A percentile compares a stretch with the other conserved stretches of the same genome.
Evolutionary conservation across 805 yeast species (phyloP).

Genomic region (Zygosaccharomyces gambellarensis): DNA sequence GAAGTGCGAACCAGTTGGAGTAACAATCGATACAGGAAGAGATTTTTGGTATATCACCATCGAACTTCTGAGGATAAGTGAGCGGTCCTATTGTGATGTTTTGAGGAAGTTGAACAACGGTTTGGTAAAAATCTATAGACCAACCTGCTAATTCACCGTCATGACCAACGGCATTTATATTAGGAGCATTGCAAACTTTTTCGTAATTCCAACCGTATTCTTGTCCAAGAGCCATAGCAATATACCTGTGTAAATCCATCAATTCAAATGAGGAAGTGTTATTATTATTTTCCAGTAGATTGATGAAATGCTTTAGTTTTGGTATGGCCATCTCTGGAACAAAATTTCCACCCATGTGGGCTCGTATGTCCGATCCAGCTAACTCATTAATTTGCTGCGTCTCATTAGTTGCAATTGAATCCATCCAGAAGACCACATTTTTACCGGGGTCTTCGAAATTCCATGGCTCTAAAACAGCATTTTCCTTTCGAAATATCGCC

Average conservation of each 20-base stretch:
- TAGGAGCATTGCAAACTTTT: constrained; percentile 6
- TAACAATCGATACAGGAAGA: constrained; percentile 60
- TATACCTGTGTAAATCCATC: constrained; percentile 49
- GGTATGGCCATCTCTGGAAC: constrained; percentile 58
- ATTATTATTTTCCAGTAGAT: constrained; percentile 20
- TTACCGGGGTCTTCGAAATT: constrained; percentile 28
- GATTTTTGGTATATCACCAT: constrained; percentile 19
- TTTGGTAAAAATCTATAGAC: constrained; percentile 30
- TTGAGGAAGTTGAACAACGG: constrained; percentile 19
- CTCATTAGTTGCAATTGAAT: constrained; percentile 40
- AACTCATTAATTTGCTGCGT: constrained; percentile 29
- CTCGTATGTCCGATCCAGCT: constrained; percentile 19
- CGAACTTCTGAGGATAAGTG: constrained; percentile 13
- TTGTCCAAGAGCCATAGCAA: constrained; percentile 31
- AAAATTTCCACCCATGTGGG: constrained; percentile 41
- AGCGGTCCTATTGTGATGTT: constrained; percentile 27
- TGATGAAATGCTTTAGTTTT: constrained; percentile 41
- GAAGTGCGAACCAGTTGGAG: constrained; percentile 47
- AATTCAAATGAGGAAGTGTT: constrained; percentile 30
- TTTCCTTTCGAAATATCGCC: constrained; percentile 39
- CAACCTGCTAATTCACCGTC: constrained; percentile 61
- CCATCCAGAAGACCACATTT: constrained; percentile 60
- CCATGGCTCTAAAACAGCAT: constrained; percentile 26
- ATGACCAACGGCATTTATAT: constrained; percentile 37
- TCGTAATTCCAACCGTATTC: constrained; percentile 14